Percentiles rank a stretch among this genome's conserved stretches.
phyloP scores from a whole-genome alignment of 805 yeast species.

The Hanseniaspora opuntiae region DNA sequence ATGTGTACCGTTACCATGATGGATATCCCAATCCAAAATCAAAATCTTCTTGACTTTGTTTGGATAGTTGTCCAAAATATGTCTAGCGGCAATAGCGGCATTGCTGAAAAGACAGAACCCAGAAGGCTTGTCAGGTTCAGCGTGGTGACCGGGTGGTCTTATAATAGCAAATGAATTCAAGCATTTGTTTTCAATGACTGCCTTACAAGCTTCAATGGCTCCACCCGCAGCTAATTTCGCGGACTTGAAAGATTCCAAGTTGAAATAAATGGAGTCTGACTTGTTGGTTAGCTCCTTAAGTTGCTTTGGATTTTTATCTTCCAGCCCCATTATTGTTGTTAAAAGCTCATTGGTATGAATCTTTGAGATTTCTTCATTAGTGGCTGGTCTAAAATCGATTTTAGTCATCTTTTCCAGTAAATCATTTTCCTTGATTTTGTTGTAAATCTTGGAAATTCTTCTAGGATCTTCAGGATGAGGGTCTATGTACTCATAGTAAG shows the following conservation, averaged over 20 bases:
- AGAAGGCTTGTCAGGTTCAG: constrained; percentile 93
- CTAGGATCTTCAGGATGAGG: constrained; percentile 99
- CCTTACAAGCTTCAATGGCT: constrained; percentile 87
- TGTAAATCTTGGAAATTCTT: constrained; percentile 84
- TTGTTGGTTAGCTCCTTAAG: constrained; percentile 70
- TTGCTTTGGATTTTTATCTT: constrained; percentile 61
- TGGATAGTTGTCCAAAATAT: constrained; percentile 67
- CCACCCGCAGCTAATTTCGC: constrained; percentile 95
- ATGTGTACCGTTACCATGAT: constrained; percentile 98
- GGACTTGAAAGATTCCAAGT: constrained; percentile 73
- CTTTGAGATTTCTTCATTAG: constrained; percentile 66
- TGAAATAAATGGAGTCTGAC: constrained; percentile 90
- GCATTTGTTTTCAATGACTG: constrained; percentile 85
- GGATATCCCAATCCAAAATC: constrained; percentile 94
- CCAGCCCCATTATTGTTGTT: constrained; percentile 60
- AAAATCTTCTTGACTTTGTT: constrained; percentile 75
- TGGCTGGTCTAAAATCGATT: constrained; percentile 82
- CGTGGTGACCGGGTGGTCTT: constrained; percentile 98
- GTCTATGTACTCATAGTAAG: constrained; percentile 85
- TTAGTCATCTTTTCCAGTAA: constrained; percentile 77
- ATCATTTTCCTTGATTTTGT: constrained; percentile 88
- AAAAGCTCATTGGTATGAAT: constrained; percentile 80
- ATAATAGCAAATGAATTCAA: constrained; percentile 88
- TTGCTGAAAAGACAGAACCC: constrained; percentile 93
- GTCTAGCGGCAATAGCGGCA: constrained; percentile 92